A percentile compares a stretch with the other conserved stretches of the same genome.
Evolutionary conservation across 2,329 filamentous ascomycete genomes (phyloP).

Genomic region (Hypoxylon sp.): DNA sequence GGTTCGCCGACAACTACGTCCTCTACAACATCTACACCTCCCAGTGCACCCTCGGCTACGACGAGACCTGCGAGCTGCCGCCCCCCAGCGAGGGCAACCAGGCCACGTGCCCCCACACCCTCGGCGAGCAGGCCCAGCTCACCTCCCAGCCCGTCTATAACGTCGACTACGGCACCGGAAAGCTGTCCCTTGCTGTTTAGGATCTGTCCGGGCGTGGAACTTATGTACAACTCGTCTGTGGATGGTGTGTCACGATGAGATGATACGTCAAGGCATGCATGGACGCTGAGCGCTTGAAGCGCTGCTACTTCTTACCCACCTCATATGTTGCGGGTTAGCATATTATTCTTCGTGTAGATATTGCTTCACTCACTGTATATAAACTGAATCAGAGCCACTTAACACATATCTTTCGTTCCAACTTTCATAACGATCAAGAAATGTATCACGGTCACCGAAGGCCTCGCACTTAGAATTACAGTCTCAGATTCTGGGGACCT

Average conservation of each 20-base stretch:
- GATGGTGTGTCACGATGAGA: background rate
- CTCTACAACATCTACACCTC: conserved; percentile 61
- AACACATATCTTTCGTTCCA: conserved; percentile 4
- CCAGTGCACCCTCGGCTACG: conserved; percentile 54
- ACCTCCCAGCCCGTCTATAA: conserved; percentile 54
- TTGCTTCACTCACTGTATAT: conserved; percentile 13
- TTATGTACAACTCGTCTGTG: background rate
- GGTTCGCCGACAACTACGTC: conserved; percentile 57
- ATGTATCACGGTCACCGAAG: background rate
- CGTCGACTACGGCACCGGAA: conserved; percentile 55
- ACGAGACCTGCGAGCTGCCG: conserved; percentile 57
- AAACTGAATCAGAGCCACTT: background rate
- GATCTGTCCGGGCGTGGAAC: too few relatives aligned
- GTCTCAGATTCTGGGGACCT: conserved; percentile 16
- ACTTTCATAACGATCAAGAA: background rate
- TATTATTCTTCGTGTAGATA: conserved; percentile 20
- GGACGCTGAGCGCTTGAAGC: conserved; percentile 5
- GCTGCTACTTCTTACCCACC: conserved; percentile 12
- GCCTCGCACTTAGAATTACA: conserved; percentile 1
- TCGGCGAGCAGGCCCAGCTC: conserved; percentile 50
- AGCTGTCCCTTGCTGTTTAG: conserved; percentile 36
- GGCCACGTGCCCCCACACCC: conserved; percentile 52
- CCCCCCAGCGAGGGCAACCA: conserved; percentile 54
- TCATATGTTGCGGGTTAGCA: background rate
- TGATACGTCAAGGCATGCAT: background rate